phyloP scores from a whole-genome alignment of 2,329 filamentous ascomycete species.

The Fusarium guadeloupense region DNA sequence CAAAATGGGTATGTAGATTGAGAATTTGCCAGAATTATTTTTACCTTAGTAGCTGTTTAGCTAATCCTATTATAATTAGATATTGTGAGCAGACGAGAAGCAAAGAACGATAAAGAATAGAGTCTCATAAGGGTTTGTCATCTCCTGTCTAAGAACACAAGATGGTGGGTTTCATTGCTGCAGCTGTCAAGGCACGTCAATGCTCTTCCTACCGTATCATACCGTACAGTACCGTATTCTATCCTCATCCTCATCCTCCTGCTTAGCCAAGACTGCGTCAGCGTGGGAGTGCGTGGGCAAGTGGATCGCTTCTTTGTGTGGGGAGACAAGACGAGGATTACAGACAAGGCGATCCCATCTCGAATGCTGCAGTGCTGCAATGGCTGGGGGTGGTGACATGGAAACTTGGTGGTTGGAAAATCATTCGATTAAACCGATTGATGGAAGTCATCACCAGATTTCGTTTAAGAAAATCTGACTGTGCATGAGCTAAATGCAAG shows the following conservation, averaged over 20 bases:
- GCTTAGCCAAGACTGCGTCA: neutral
- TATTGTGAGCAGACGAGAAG: neutral
- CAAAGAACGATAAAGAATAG: neutral
- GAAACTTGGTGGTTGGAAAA: slow-evolving; percentile 9
- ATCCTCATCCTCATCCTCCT: too few relatives aligned
- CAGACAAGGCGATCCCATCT: slow-evolving; percentile 4
- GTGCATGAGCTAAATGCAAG: slow-evolving; percentile 13
- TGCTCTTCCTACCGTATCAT: neutral
- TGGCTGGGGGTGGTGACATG: neutral
- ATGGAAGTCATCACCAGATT: slow-evolving; percentile 6
- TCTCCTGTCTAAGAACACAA: neutral
- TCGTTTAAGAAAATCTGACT: neutral
- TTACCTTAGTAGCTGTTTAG: slow-evolving; percentile 3
- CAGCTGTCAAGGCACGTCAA: neutral
- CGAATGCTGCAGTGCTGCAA: neutral
- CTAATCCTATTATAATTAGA: neutral
- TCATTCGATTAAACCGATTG: slow-evolving; percentile 17
- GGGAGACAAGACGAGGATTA: slow-evolving; percentile 17
- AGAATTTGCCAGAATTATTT: neutral
- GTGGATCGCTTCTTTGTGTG: slow-evolving; percentile 17
- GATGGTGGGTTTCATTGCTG: neutral
- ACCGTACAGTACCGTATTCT: slow-evolving; percentile 8
- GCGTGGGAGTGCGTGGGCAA: neutral
- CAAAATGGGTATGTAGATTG: neutral
- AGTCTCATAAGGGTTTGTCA: neutral